phyloP scores from a whole-genome alignment of 192 early-diverging fungal species.

The Coemansia sp. region DNA sequence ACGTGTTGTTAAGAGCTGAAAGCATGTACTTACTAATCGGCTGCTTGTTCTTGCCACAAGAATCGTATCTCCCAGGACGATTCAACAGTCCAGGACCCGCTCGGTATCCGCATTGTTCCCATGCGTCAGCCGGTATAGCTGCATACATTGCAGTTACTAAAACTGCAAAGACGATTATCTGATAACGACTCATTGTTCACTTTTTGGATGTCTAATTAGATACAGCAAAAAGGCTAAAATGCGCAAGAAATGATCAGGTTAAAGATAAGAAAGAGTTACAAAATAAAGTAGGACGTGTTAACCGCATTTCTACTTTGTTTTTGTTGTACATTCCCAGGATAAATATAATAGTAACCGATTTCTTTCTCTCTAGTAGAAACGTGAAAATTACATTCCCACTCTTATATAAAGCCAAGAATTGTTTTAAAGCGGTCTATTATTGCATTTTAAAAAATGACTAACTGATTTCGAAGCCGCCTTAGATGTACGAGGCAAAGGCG shows the following conservation, averaged over 20 bases:
- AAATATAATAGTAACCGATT: neutral
- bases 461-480: slow-evolving; percentile 1
- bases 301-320: neutral
- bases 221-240: neutral
- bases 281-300: neutral
- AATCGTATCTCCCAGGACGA: neutral
- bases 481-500: slow-evolving; percentile 49
- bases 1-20: neutral
- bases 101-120: slow-evolving; percentile 8
- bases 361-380: no score
- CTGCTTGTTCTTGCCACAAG: slow-evolving; percentile 1
- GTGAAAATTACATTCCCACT: neutral
- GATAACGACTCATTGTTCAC: neutral
- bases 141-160: neutral
- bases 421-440: no score
- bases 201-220: neutral
- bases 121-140: slow-evolving; percentile 1
- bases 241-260: neutral
- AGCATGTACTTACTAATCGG: slow-evolving; percentile 2
- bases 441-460: no score
- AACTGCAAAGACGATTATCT: neutral
- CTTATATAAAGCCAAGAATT: neutral
- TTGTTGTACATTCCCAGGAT: neutral
- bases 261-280: neutral
- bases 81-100: slow-evolving; percentile 1